Conservation (phyloP, 2,329 filamentous ascomycete species). For the Onygena corvina region DNA sequence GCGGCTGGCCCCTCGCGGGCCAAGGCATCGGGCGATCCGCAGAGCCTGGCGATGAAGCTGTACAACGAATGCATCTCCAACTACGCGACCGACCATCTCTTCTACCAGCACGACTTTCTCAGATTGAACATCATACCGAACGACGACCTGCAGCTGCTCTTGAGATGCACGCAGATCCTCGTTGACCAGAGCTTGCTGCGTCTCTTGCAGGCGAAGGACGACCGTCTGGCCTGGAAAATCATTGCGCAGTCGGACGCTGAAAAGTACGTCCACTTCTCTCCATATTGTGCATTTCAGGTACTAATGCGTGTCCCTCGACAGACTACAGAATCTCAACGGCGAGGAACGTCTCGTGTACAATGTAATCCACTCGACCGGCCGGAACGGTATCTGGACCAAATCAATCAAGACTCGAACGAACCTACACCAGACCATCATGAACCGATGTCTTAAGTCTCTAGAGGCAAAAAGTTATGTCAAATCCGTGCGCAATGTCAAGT, state of each 20-base stretch:
- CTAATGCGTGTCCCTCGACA: constrained; percentile 13
- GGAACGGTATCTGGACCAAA: constrained; percentile 83
- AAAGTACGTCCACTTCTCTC: constrained; percentile 28
- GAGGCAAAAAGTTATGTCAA: constrained; percentile 73
- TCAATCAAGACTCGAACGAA: constrained; percentile 68
- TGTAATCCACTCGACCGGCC: constrained; percentile 73
- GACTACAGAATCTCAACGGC: constrained; percentile 39
- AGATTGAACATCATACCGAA: constrained; percentile 34
- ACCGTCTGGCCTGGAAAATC: constrained; percentile 37
- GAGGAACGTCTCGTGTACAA: constrained; percentile 80
- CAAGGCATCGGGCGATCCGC: constrained; percentile 19
- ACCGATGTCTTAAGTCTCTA: constrained; percentile 70
- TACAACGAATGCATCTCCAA: constrained; percentile 35
- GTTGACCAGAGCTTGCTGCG: constrained; percentile 38
- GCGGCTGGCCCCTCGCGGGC: constrained; percentile 23
- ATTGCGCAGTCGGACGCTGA: constrained; percentile 38
- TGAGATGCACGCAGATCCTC: constrained; percentile 35
- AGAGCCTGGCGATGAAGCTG: constrained; percentile 33
- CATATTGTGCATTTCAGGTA: constrained; percentile 11
- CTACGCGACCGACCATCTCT: constrained; percentile 32
- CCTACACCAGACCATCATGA: constrained; percentile 72
- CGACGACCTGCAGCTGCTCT: constrained; percentile 31
- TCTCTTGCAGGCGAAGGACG: constrained; percentile 33
- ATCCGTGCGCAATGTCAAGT: constrained; percentile 82
- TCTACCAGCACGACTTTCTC: constrained; percentile 38